Base-by-base conservation (phyloP, 2,329 filamentous ascomycete species). In the Rugonectria rugulosa region DNA sequence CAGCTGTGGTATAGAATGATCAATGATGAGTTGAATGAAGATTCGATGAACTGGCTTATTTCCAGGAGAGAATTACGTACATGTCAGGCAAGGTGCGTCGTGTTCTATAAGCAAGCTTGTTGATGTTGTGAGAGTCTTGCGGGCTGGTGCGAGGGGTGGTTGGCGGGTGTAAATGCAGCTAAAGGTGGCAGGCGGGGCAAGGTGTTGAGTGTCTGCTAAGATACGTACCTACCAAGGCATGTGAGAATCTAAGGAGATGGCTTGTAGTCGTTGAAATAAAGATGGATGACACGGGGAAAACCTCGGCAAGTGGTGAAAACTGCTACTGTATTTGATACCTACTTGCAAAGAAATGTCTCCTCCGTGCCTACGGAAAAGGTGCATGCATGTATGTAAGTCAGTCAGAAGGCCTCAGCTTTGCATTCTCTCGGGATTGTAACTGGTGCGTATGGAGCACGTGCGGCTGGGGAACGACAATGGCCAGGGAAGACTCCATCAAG, bases 391-490 rank as follows among this genome's bases (percentile, higher is more conserved):
- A n/a, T n/a, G n/a, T n/a, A n/a, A n/a, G n/a, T n/a, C 38, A 53
- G 41, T 42, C 29, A 47, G 37, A 47, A 32, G n/a, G 36, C 32
- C 21, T n/a, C n/a, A n/a, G 14, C 41, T 41, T 37, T 49, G 37
- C 50, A 58, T 40, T n/a, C n/a, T n/a, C n/a, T n/a, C n/a, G n/a
- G n/a, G n/a, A n/a, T n/a, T n/a, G n/a, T n/a, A n/a, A n/a, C n/a
- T n/a, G n/a, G n/a, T n/a, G n/a, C n/a, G n/a, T n/a, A n/a, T 43
- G 53, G 48, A 53, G 67, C 62, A 66, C 64, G 64, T 66, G 64
- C 54, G 45, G 42, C 37, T 29, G 26, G 36, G 29, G 50, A n/a
- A 31, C 38, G 44, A 49, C 27, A 41, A 48, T 41, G 49, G 21
- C 31, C 26, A 53, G 49, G 56, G 31, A 46, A 19, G 40, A 14